Evolutionary conservation across 495 filamentous ascomycete genomes (phyloP).

Genomic region (Xeromyces bisporus): DNA sequence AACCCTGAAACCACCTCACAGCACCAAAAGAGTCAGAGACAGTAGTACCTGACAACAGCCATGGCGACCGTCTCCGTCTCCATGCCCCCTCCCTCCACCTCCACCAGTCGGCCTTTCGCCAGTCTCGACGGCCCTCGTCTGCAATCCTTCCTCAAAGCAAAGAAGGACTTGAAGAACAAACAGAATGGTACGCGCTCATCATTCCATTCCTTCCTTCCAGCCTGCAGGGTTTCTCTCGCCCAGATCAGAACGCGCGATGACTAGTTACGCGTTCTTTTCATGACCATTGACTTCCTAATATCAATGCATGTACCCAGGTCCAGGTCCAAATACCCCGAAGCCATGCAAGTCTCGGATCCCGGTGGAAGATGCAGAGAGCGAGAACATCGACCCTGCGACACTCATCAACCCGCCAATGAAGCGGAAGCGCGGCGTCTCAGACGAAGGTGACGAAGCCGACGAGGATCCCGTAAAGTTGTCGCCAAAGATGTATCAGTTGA

Average conservation of each 20-base stretch:
- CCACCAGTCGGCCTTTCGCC: constrained; percentile 27
- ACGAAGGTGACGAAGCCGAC: constrained; percentile 32
- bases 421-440: constrained; percentile 33
- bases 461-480: constrained; percentile 21
- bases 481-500: constrained; percentile 22
- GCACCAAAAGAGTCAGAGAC: too few species aligned
- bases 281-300: too few species aligned
- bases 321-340: too few species aligned
- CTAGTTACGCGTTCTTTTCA: too few species aligned
- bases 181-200: constrained; percentile 32
- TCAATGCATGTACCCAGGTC: too few species aligned
- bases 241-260: too few species aligned
- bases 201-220: neutral
- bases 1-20: too few species aligned
- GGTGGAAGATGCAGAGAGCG: constrained; percentile 33
- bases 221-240: too few species aligned
- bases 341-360: neutral
- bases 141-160: constrained; percentile 24
- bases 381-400: constrained; percentile 64
- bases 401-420: constrained; percentile 47
- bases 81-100: constrained; percentile 29
- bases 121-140: constrained; percentile 24
- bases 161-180: constrained; percentile 35
- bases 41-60: too few species aligned
- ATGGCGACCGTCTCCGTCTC: constrained; percentile 28